Conservation (phyloP, 495 filamentous ascomycete genomes). For the Penicillium simplicissimum region DNA sequence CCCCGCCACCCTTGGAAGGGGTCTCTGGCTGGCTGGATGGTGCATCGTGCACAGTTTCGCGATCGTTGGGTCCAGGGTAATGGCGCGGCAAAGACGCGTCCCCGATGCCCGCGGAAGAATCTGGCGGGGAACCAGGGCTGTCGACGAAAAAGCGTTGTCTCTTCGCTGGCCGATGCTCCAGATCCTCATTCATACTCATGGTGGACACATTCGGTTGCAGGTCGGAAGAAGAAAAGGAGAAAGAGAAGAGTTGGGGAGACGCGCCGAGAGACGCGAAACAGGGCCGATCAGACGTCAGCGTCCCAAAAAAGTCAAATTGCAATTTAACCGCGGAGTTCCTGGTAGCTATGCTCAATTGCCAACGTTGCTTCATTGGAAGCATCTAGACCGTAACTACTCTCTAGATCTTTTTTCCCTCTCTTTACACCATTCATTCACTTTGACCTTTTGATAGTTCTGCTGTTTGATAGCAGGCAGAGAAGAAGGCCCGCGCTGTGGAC, state of each 20-base stretch:
- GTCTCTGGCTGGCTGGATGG: conserved; percentile 3
- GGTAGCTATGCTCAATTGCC: no score
- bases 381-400: background rate
- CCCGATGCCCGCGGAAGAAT: conserved; percentile 1
- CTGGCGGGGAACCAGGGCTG: conserved; percentile 12
- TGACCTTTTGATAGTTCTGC: background rate
- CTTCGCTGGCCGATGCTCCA: conserved; percentile 63
- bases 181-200: conserved; percentile 30
- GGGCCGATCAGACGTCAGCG: conserved; percentile 40
- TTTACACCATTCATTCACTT: background rate
- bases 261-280: conserved; percentile 41
- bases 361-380: background rate
- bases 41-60: conserved; percentile 3
- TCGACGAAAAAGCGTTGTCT: conserved; percentile 81
- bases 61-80: conserved; percentile 4
- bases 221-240: background rate
- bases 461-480: conserved; percentile 11
- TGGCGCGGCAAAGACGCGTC: conserved; percentile 29
- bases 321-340: background rate
- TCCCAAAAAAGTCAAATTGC: conserved; percentile 17
- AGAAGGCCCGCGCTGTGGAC: conserved; percentile 11
- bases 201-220: conserved; percentile 16
- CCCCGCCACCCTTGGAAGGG: background rate
- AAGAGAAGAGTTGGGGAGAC: conserved; percentile 35
- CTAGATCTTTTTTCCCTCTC: background rate